Conservation (phyloP, 164 flowering plant genomes). For the Tinospora cordifolia region DNA sequence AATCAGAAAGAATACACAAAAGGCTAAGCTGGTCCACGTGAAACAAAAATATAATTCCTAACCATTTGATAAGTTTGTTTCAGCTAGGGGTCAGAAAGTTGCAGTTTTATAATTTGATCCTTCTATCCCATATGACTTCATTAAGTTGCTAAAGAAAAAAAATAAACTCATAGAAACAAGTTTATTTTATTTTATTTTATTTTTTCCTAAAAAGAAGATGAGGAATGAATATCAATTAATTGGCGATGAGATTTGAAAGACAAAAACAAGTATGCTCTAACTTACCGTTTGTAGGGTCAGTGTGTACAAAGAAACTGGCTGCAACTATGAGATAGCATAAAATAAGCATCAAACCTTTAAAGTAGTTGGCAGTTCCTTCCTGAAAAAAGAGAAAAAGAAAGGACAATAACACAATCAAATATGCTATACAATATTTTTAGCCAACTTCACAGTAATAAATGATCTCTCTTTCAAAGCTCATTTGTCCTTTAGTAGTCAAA, state of each 20-base stretch:
- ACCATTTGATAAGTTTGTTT: neutral
- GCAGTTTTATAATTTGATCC: neutral
- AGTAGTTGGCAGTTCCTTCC: constrained; percentile 66
- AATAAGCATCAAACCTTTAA: constrained; percentile 65
- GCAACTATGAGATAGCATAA: constrained; percentile 63
- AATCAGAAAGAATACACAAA: neutral
- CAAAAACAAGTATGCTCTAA: neutral
- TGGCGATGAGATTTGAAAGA: neutral
- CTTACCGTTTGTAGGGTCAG: constrained; percentile 35
- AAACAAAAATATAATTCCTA: neutral
- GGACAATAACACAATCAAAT: neutral
- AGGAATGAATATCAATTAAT: neutral
- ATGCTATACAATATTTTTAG: too few species aligned
- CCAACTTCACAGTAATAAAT: too few species aligned
- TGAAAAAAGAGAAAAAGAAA: constrained; percentile 21
- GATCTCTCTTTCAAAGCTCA: too few species aligned
- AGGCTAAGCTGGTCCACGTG: neutral
- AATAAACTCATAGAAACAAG: neutral
- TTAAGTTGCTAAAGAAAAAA: neutral
- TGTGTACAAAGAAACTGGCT: constrained; percentile 65
- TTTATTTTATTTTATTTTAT: too few species aligned
- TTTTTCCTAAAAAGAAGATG: too few species aligned
- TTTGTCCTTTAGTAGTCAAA: too few species aligned
- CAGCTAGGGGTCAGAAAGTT: neutral
- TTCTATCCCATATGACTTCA: neutral